These are phyloP conservation scores for Apostasia ramifera DNA, from an alignment of 106 monocot genomes.

Conservation along the genomic window DNA sequence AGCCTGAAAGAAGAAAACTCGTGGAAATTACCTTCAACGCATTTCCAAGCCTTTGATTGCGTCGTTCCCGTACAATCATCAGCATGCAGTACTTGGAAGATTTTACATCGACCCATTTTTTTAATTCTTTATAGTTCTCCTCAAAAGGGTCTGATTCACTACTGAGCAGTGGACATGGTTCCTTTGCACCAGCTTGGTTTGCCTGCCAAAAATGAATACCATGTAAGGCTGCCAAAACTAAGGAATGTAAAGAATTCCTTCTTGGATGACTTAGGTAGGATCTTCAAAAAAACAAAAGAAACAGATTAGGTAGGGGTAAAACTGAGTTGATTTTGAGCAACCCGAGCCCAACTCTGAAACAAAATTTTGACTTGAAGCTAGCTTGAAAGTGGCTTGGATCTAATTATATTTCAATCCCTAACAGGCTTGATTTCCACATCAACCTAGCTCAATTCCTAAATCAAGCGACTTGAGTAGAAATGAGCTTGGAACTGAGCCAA, in stretches of 20 bases:
- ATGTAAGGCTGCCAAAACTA: background rate
- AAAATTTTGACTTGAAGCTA: too few relatives aligned
- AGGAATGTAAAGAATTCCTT: background rate
- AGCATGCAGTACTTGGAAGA: constrained; percentile 63
- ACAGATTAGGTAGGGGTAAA: too few relatives aligned
- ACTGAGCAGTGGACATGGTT: constrained; percentile 2
- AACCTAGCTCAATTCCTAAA: too few relatives aligned
- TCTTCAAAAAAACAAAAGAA: too few relatives aligned
- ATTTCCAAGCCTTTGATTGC: constrained; percentile 60
- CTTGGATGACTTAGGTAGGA: too few relatives aligned
- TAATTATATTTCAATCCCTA: too few relatives aligned
- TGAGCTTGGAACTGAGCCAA: too few relatives aligned
- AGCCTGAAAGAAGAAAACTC: background rate
- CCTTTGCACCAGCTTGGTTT: constrained; percentile 7
- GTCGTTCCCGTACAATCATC: constrained; percentile 46
- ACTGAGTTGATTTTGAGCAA: too few relatives aligned
- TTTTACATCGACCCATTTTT: constrained; percentile 89
- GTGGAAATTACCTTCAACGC: constrained; percentile 58
- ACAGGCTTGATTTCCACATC: too few relatives aligned
- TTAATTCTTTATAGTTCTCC: constrained; percentile 81
- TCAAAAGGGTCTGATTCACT: constrained; percentile 60
- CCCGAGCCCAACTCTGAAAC: too few relatives aligned
- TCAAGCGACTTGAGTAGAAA: too few relatives aligned
- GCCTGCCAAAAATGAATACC: background rate
- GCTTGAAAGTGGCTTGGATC: too few relatives aligned